Evolutionary conservation across 1,139 yeast species (phyloP), one percentile per base, ranked within the genome.

Genomic region (Hansenula sp.): DNA sequence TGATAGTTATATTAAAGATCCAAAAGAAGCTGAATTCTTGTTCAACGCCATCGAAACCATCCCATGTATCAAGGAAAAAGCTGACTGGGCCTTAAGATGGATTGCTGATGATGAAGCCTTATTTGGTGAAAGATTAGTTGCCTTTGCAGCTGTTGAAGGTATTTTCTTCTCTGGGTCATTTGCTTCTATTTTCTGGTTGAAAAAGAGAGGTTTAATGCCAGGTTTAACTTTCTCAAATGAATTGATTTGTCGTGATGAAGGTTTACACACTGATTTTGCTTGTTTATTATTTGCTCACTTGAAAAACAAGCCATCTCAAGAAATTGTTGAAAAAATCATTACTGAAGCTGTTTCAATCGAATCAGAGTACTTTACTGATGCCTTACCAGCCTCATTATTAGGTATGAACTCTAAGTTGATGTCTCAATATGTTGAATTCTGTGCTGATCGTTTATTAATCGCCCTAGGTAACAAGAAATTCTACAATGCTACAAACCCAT

Each of bases 111-210:
- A 82, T 31, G 84, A 84, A 46, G 95, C 96, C 17, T 76, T 91
- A 54, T 93, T 87, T 62, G 96, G 84, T 57, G 98, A 93, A 76
- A 85, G 99, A 68, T 77, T 93, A 59, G 95, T 94, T 53, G 99
- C 99, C 17, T 93, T 93, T 64, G 99, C 99, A 49, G 99, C 99
- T 49, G 96, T 93, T 49, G 99, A 93, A 73, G 99, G 99, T 72
- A 88, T 94, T 57, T 93, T 93, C 81, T 91, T 93, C 76, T 83
- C 95, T 45, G 98, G 99, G 51, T 90, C 98, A 5, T 93, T 93
- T 68, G 99, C 99, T 41, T 89, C 98, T 45, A 87, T 94, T 65
- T 93, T 91, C 74, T 91, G 98, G 97, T 81, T 93, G 64, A 89
- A 91, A 79, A 90, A 90, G 79, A 84, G 96, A 66, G 98, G 98